Conservation (phyloP, 345 rosid species). For the Turritis glabra region DNA sequence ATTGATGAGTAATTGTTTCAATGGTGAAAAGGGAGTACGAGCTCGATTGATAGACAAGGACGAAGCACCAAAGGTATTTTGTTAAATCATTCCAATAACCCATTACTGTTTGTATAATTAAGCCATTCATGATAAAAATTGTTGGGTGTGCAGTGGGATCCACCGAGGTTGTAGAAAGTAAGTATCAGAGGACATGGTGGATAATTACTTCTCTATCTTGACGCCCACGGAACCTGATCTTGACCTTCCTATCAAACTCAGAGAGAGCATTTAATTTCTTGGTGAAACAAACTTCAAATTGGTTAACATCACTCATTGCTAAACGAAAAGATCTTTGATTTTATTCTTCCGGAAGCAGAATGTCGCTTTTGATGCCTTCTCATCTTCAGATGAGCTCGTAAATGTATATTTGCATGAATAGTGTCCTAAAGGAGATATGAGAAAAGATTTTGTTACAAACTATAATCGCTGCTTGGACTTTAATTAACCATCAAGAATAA, state of each 20-base stretch:
- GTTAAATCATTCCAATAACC: neutral
- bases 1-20: conserved; percentile 2
- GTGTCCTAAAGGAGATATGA: no score
- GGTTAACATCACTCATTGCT: neutral
- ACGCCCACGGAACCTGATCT: conserved; percentile 38
- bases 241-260: conserved; percentile 39
- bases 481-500: no score
- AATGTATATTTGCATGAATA: no score
- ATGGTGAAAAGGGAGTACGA: conserved; percentile 66
- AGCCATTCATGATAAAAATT: neutral
- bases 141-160: conserved; percentile 40
- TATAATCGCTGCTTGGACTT: no score
- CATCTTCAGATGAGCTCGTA: no score
- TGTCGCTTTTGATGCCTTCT: no score
- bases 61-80: conserved; percentile 66
- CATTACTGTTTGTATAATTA: neutral
- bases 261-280: conserved; percentile 42
- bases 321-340: neutral
- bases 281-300: neutral
- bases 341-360: neutral
- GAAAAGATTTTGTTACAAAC: no score
- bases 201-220: conserved; percentile 35
- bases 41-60: conserved; percentile 86
- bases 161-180: conserved; percentile 42
- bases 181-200: conserved; percentile 44